Conservation (phyloP, 306 rosid species). For the Medicago ruthenica region DNA sequence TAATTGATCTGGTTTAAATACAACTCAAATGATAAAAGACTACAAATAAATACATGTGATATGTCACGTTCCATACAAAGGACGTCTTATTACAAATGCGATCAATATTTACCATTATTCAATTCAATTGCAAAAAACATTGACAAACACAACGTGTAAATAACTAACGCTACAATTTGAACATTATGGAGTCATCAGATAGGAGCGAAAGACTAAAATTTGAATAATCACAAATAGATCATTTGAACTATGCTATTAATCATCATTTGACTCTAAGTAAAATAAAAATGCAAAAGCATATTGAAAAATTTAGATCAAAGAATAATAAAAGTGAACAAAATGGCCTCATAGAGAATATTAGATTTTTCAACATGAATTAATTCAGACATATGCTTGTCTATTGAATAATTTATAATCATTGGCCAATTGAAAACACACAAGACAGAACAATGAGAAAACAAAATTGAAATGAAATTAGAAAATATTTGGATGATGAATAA, state of each 20-base stretch:
- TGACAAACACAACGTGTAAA: too few species aligned
- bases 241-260: slow-evolving; percentile 84
- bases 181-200: slow-evolving; percentile 75
- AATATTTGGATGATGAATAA: too few species aligned
- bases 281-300: background rate
- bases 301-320: too few species aligned
- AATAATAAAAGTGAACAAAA: rapidly evolving
- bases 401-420: slow-evolving; percentile 56
- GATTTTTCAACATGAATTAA: slow-evolving; percentile 55
- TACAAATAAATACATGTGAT: too few species aligned
- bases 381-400: slow-evolving; percentile 97
- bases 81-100: too few species aligned
- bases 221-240: slow-evolving; percentile 67
- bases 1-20: too few species aligned
- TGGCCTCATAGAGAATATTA: slow-evolving; percentile 95
- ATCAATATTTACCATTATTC: too few species aligned
- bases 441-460: background rate
- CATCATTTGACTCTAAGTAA: slow-evolving; percentile 66
- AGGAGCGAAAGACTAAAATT: slow-evolving; percentile 87
- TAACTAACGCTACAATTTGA: too few species aligned
- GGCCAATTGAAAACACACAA: slow-evolving; percentile 49
- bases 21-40: too few species aligned
- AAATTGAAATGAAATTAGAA: too few species aligned
- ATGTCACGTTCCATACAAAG: too few species aligned
- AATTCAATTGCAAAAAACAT: too few species aligned